Conservation (phyloP, 1,284 basidiomycete genomes). For the Inonotus obliquus region DNA sequence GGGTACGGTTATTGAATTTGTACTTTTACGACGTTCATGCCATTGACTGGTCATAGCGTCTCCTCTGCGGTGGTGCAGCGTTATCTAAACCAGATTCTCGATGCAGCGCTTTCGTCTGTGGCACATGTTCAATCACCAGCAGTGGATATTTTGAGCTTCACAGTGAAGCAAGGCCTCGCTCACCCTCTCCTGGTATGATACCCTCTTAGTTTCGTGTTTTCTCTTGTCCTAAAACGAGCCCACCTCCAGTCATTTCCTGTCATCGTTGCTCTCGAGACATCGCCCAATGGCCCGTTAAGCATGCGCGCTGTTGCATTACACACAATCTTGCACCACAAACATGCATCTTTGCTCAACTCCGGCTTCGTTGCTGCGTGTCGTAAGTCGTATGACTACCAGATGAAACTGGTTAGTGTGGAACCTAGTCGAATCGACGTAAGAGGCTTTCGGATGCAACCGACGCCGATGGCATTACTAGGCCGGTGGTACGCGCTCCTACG, state of each 20-base stretch:
- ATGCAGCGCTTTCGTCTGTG: constrained; percentile 73
- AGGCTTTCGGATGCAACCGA: constrained; percentile 61
- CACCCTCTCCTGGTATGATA: constrained; percentile 80
- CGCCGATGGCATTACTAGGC: constrained; percentile 70
- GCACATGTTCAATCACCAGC: constrained; percentile 76
- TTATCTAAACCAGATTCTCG: constrained; percentile 79
- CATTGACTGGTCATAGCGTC: constrained; percentile 49
- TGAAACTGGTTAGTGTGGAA: constrained; percentile 40
- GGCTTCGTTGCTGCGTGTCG: constrained; percentile 79
- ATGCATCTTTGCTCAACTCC: constrained; percentile 84
- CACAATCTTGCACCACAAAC: constrained; percentile 80
- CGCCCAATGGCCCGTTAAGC: constrained; percentile 55
- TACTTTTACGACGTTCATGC: neutral
- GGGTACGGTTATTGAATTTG: constrained; percentile 52
- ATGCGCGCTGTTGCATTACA: constrained; percentile 80
- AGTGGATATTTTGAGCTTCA: constrained; percentile 88
- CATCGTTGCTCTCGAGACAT: constrained; percentile 91
- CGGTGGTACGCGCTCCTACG: constrained; percentile 89
- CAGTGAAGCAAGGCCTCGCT: constrained; percentile 90
- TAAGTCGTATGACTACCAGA: constrained; percentile 82
- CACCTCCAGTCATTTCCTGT: constrained; percentile 77
- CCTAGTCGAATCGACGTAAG: neutral
- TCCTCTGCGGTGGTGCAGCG: constrained; percentile 92
- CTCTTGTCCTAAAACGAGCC: constrained; percentile 7
- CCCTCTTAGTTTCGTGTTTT: neutral